These are phyloP conservation scores for Xylaria sp. DNA, from an alignment of 2,329 filamentous ascomycete genomes.

Conservation along the genomic window DNA sequence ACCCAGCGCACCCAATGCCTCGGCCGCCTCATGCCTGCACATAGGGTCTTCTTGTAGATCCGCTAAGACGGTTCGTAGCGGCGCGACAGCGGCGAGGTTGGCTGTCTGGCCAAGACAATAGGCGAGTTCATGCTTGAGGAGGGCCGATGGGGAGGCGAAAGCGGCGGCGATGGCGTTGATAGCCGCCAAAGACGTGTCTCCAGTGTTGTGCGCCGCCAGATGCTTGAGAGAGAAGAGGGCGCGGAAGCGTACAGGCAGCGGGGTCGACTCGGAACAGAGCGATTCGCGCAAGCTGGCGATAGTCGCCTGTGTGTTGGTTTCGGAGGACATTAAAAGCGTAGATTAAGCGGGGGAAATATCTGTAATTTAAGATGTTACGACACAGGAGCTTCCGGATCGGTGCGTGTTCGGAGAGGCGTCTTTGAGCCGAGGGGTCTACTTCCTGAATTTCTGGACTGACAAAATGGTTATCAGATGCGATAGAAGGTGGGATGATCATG, in stretches of 20 bases:
- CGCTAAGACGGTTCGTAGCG: slow-evolving; percentile 74
- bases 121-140: slow-evolving; percentile 94
- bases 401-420: not conserved
- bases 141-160: slow-evolving; percentile 82
- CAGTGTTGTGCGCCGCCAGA: slow-evolving; percentile 71
- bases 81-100: slow-evolving; percentile 74
- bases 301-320: slow-evolving; percentile 45
- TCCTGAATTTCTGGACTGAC: slow-evolving; percentile 5
- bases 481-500: not conserved
- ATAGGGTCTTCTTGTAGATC: slow-evolving; percentile 87
- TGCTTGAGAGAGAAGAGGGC: slow-evolving; percentile 98
- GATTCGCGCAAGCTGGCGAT: slow-evolving; percentile 72
- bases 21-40: slow-evolving; percentile 95
- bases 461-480: slow-evolving; percentile 27
- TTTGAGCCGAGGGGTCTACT: not conserved
- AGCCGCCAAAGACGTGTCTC: slow-evolving; percentile 63
- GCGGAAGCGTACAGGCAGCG: slow-evolving; percentile 88
- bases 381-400: not conserved
- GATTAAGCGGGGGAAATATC: not conserved
- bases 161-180: slow-evolving; percentile 86
- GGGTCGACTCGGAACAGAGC: slow-evolving; percentile 78
- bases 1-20: slow-evolving; percentile 88
- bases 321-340: slow-evolving; percentile 31
- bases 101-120: slow-evolving; percentile 95
- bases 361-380: not conserved